Conservation (phyloP, 2,329 filamentous ascomycete genomes). For the Calonectria montana region DNA sequence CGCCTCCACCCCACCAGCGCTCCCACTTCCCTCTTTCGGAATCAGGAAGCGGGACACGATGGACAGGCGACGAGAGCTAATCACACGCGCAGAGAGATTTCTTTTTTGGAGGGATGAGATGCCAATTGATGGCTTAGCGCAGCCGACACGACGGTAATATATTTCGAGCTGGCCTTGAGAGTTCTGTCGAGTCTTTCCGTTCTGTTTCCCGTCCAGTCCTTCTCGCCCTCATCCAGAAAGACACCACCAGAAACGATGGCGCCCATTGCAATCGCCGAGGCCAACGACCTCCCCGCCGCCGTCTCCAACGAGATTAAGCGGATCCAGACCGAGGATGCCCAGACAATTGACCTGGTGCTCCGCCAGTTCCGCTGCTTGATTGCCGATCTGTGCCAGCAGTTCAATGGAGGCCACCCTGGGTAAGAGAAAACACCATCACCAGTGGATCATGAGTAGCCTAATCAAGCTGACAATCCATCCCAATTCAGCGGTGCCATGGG, state of each 20-base stretch:
- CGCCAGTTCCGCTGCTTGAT: slow-evolving; percentile 72
- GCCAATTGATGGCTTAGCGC: not conserved
- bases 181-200: not conserved
- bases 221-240: not conserved
- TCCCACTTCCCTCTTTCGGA: slow-evolving; percentile 31
- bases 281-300: slow-evolving; percentile 29
- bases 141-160: slow-evolving; percentile 21
- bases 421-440: slow-evolving; percentile 46
- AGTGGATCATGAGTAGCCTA: not conserved
- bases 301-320: slow-evolving; percentile 36
- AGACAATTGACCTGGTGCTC: slow-evolving; percentile 61
- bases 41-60: slow-evolving; percentile 21
- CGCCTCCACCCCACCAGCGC: slow-evolving; percentile 20
- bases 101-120: not conserved
- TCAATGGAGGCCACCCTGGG: slow-evolving; percentile 76
- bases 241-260: slow-evolving; percentile 32
- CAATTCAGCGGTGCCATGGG: slow-evolving; percentile 60
- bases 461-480: not conserved
- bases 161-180: not conserved
- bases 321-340: slow-evolving; percentile 40
- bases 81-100: slow-evolving; percentile 22
- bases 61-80: slow-evolving; percentile 4
- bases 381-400: slow-evolving; percentile 77
- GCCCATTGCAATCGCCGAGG: slow-evolving; percentile 38
- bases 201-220: not conserved